These are phyloP conservation scores for Termitomyces sp. DNA, from an alignment of 768 basidiomycete genomes.

Conservation along the genomic window DNA sequence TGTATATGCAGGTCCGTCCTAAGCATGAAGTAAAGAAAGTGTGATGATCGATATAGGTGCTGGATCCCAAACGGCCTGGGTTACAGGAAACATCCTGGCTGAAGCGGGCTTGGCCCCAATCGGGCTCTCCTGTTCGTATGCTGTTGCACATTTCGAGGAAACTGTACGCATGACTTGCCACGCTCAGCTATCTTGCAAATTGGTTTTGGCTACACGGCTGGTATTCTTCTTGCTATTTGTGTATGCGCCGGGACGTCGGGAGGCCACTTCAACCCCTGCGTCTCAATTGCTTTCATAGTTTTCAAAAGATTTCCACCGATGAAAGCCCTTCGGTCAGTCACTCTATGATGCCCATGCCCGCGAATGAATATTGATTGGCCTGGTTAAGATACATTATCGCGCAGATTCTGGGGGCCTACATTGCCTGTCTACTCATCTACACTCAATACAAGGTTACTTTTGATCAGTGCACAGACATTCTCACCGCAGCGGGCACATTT, in stretches of 20 bases:
- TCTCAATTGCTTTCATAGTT: constrained; percentile 49
- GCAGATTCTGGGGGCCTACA: constrained; percentile 62
- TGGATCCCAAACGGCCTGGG: constrained; percentile 49
- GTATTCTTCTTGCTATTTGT: constrained; percentile 55
- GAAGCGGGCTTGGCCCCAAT: constrained; percentile 15
- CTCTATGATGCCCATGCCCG: neutral
- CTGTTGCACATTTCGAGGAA: neutral
- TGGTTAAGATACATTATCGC: constrained; percentile 54
- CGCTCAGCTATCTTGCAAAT: constrained; percentile 49
- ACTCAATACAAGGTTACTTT: constrained; percentile 57
- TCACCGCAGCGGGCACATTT: constrained; percentile 22
- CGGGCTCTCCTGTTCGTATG: constrained; percentile 48
- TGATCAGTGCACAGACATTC: constrained; percentile 27
- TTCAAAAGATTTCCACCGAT: constrained; percentile 51
- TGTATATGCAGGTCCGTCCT: constrained; percentile 45
- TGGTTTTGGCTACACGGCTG: constrained; percentile 55
- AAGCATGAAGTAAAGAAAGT: neutral
- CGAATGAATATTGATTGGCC: neutral
- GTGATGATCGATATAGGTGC: constrained; percentile 32
- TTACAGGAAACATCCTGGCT: constrained; percentile 43
- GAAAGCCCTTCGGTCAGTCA: constrained; percentile 46
- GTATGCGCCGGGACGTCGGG: constrained; percentile 53
- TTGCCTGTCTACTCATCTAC: constrained; percentile 60
- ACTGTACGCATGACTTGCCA: neutral
- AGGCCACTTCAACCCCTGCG: constrained; percentile 64